phyloP scores from a whole-genome alignment of 2,329 filamentous ascomycete genomes.

The Huntiella bhutanensis region DNA sequence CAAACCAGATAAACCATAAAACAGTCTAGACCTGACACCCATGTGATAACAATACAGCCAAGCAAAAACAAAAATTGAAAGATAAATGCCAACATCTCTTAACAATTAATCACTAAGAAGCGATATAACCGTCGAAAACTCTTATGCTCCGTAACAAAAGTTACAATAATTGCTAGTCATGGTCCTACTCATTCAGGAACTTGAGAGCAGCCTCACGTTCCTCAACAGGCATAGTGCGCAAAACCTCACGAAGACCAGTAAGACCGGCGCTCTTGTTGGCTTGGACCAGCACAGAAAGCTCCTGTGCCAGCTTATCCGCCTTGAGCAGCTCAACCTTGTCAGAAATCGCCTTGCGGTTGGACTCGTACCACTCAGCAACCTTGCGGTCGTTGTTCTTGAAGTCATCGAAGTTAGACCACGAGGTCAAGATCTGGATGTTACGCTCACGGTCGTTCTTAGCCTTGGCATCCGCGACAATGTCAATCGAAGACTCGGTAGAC shows the following conservation, averaged over 20 bases:
- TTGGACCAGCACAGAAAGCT: conserved; percentile 27
- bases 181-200: conserved; percentile 28
- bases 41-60: neutral
- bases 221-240: conserved; percentile 69
- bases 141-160: too few species aligned
- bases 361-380: conserved; percentile 90
- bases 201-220: conserved; percentile 72
- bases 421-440: conserved; percentile 57
- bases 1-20: conserved; percentile 1
- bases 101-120: neutral
- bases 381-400: conserved; percentile 65
- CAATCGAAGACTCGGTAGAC: conserved; percentile 18
- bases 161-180: too few species aligned
- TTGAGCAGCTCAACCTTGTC: conserved; percentile 74
- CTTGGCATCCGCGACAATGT: conserved; percentile 21
- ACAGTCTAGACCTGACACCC: neutral
- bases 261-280: conserved; percentile 46
- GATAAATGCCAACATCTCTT: neutral
- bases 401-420: conserved; percentile 62
- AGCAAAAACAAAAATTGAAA: neutral
- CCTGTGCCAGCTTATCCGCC: conserved; percentile 42
- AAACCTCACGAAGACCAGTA: conserved; percentile 69
- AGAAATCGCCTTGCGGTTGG: conserved; percentile 67
- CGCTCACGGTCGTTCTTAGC: conserved; percentile 37
- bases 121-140: conserved; percentile 2